Evolutionary conservation across 2,329 filamentous ascomycete genomes (phyloP).

Genomic region (Talaromyces funiculosus): DNA sequence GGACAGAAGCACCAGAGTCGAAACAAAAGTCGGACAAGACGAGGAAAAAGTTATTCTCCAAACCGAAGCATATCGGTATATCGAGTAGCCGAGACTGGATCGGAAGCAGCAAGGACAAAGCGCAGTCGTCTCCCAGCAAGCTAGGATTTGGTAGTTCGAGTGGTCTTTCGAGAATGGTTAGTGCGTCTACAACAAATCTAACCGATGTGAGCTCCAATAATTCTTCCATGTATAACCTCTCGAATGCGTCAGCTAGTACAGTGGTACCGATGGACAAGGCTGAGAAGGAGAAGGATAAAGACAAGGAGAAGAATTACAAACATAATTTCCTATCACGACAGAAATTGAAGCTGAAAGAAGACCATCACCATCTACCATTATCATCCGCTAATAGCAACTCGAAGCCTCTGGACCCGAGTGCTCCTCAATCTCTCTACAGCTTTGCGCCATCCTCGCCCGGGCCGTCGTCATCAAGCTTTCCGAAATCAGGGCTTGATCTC

Average conservation of each 20-base stretch:
- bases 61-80: conserved; percentile 60
- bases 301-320: conserved; percentile 46
- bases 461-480: conserved; percentile 57
- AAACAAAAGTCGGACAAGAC: conserved; percentile 56
- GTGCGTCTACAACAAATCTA: conserved; percentile 56
- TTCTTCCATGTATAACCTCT: conserved; percentile 55
- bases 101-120: conserved; percentile 39
- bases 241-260: conserved; percentile 58
- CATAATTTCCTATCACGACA: conserved; percentile 62
- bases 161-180: conserved; percentile 51
- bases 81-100: conserved; percentile 52
- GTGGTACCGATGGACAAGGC: conserved; percentile 48
- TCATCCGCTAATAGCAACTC: conserved; percentile 63
- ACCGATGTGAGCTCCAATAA: conserved; percentile 51
- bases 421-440: conserved; percentile 59
- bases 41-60: conserved; percentile 65
- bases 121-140: conserved; percentile 56
- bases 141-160: conserved; percentile 47
- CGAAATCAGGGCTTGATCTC: conserved; percentile 72
- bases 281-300: conserved; percentile 38
- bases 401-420: conserved; percentile 56
- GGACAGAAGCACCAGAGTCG: conserved; percentile 22
- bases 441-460: conserved; percentile 61
- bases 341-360: conserved; percentile 59
- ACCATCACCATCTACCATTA: conserved; percentile 52